Evolutionary conservation across 768 basidiomycete genomes (phyloP), one percentile per base, ranked within the genome.

Genomic region (Tylopilus rubrobrunneus): DNA sequence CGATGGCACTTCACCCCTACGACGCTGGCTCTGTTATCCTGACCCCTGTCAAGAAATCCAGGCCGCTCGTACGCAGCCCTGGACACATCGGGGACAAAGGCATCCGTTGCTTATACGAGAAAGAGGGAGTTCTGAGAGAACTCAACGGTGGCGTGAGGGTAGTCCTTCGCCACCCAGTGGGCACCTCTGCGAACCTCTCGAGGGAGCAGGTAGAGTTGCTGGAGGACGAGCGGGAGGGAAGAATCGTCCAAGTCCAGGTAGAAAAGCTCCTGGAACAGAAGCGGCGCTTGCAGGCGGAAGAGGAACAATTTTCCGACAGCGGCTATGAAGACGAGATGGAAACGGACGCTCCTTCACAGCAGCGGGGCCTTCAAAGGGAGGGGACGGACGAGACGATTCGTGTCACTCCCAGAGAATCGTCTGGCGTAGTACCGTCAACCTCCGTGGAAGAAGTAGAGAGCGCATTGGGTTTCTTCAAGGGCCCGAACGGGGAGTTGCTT

Each of bases 1-100:
- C 67, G 1, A 43, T 65, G 41, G 37, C 51, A 2, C 51, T 45
- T 15, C 52, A 58, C 15, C 21, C 64, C 5, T 70, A 61, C 28
- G 56, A 71, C 15, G 63, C 71, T 1, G 69, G 69, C 7, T 70
- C 69, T 14, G 70, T 70, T 2, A 45, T 69, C 48, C 49, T 2
- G 12, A 72, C 70, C 0, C 69, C 70, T 1, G 41, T 66, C 17
- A 71, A 71, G 60, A 67, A 55, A 31, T 44, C 52, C 14, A 62
- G 23, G 36, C 67, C 66, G 1, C 67, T 71, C 33, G 62, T 63
- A 29, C 61, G 40, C n/a, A 68, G 64, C 34, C 68, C 70, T 5
- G 36, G 48, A 5, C 66, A 64, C n/a, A 63, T 70, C 8, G 70
- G 70, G 1, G 65, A 66, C 54, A 63, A 58, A 15, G 68, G 62